Evolutionary conservation across 2,329 filamentous ascomycete species (phyloP).

Genomic region (Trichoderma koningii): DNA sequence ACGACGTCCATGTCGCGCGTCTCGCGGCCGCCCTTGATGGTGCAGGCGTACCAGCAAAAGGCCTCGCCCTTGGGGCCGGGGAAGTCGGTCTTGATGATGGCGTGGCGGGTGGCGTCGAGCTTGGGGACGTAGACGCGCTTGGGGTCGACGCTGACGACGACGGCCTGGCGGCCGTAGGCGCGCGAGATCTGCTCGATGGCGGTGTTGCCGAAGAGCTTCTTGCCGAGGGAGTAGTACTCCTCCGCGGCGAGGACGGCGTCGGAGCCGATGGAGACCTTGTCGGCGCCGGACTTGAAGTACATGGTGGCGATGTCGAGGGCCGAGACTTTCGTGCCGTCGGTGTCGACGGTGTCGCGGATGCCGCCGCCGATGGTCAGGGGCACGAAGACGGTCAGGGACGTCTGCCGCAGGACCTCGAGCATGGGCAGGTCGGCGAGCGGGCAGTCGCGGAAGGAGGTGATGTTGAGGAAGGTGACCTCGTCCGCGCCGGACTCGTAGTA

Average conservation of each 20-base stretch:
- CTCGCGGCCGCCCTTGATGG: conserved; percentile 91
- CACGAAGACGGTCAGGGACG: conserved; percentile 91
- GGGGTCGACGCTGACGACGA: conserved; percentile 93
- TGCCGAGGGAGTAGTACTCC: conserved; percentile 75
- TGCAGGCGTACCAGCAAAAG: conserved; percentile 97
- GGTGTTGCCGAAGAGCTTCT: conserved; percentile 73
- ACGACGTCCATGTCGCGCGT: conserved; percentile 92
- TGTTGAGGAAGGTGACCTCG: conserved; percentile 97
- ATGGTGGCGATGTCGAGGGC: conserved; percentile 91
- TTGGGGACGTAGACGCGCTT: conserved; percentile 85
- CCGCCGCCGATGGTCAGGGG: conserved; percentile 94
- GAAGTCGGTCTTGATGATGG: conserved; percentile 67
- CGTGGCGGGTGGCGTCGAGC: conserved; percentile 69
- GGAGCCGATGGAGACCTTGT: conserved; percentile 96
- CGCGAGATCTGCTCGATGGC: conserved; percentile 93
- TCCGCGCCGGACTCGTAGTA: conserved; percentile 98
- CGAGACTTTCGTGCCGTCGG: conserved; percentile 80
- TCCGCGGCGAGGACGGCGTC: conserved; percentile 93
- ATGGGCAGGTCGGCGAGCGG: conserved; percentile 90
- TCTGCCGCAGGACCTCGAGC: conserved; percentile 86
- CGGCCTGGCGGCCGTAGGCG: conserved; percentile 94
- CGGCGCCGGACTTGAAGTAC: conserved; percentile 96
- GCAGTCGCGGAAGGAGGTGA: conserved; percentile 95
- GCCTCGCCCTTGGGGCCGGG: conserved; percentile 75
- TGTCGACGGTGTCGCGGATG: conserved; percentile 89